phyloP scores from a whole-genome alignment of 768 basidiomycete species.

The Brasilioporus rufonigricans region DNA sequence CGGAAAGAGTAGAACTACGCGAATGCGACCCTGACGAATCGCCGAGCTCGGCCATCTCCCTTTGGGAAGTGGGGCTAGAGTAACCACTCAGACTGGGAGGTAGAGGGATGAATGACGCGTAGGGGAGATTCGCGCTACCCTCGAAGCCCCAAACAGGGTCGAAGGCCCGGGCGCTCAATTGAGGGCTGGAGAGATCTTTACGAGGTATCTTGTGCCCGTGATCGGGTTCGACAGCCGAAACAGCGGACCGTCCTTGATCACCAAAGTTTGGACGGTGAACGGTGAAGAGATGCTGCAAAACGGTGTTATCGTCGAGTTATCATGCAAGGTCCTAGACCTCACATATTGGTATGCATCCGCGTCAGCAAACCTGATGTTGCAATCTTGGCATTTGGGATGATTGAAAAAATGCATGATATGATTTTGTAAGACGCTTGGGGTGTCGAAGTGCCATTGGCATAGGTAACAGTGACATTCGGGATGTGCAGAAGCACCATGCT shows the following conservation, averaged over 20 bases:
- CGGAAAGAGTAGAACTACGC: conserved; percentile 30
- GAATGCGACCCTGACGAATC: conserved; percentile 23
- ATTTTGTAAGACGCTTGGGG: conserved; percentile 32
- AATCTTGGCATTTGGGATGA: conserved; percentile 46
- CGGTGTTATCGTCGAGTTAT: neutral
- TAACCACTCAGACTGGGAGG: conserved; percentile 31
- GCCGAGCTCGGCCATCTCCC: conserved; percentile 11
- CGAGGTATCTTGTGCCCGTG: neutral
- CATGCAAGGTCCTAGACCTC: conserved; percentile 5
- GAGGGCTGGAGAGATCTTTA: conserved; percentile 8
- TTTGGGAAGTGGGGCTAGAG: conserved; percentile 32
- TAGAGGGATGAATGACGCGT: conserved; percentile 30
- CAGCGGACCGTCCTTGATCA: conserved; percentile 1
- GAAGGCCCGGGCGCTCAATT: conserved; percentile 8
- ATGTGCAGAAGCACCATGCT: conserved; percentile 33
- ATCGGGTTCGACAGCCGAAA: neutral
- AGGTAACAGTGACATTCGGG: conserved; percentile 33
- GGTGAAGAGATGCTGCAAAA: conserved; percentile 27
- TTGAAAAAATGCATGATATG: conserved; percentile 42
- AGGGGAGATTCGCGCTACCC: conserved; percentile 14
- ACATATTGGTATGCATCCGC: conserved; percentile 38
- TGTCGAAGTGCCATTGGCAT: conserved; percentile 42
- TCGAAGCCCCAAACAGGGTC: conserved; percentile 27
- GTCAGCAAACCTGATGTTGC: conserved; percentile 42
- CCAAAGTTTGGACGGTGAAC: conserved; percentile 23